Evolutionary conservation across 768 basidiomycete species (phyloP), one percentile per base, ranked within the genome.

Genomic region (Pholiota microspora): DNA sequence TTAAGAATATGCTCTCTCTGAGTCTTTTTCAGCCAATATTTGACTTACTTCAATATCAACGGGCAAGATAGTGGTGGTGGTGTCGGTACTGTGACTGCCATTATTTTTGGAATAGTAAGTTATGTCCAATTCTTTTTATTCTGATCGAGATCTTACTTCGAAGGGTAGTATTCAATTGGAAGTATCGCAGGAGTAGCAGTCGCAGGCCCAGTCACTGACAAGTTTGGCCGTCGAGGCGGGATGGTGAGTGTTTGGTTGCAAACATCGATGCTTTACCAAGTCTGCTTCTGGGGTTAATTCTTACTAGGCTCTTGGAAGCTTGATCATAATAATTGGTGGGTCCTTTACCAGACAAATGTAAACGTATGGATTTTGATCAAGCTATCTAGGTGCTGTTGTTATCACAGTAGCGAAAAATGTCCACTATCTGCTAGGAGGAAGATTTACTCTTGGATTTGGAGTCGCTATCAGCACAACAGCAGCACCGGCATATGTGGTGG

Each of bases 371-470:
- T 18, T 16, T 21, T 24, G 35, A 42, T 29, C 13, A 35, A 27
- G 35, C 40, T 50, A 46, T 27, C 36, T 29, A 69, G 81, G 81
- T 27, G 74, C 78, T 35, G 64, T 79, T 45, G 72, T 79, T 34
- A 70, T 80, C 29, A 76, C 78, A 3, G 69, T 75, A 6, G 71
- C 82, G 3, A 75, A 74, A 55, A 65, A 69, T 49, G 67, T 72
- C 21, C 53, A 68, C 4, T 81, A 82, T 57, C 77, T 85, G 49
- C 70, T 83, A 32, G 79, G 68, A 16, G 83, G 81, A 40, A 68
- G 80, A 23, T 79, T 80, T 59, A 68, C 82, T 36, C 71, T 84
- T 32, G 82, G 82, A 25, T 78, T 81, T 58, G 79, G 81, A 54
- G 79, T 83, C 13, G 69, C 77, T 3, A 75, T 79, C 12, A 69